Conservation (phyloP, 345 rosid species). For the Linum tenue region DNA sequence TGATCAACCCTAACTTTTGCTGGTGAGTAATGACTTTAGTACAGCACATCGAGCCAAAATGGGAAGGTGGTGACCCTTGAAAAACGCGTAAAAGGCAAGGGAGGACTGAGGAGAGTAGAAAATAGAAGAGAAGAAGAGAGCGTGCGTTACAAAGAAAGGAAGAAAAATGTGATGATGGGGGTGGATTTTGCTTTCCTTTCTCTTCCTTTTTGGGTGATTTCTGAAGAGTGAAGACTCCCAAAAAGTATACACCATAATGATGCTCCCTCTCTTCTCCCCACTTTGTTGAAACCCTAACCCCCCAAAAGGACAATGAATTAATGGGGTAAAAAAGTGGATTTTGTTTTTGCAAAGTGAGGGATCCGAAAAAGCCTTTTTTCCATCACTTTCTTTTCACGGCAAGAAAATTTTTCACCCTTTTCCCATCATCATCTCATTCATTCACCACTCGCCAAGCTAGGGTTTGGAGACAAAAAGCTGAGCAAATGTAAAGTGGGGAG, state of each 20-base stretch:
- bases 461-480: background rate
- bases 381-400: background rate
- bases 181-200: background rate
- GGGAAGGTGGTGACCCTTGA: background rate
- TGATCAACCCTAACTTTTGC: too few species aligned
- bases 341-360: background rate
- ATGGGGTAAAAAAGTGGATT: background rate
- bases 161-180: slow-evolving; percentile 1
- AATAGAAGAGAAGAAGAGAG: slow-evolving; percentile 1
- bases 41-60: background rate
- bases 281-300: background rate
- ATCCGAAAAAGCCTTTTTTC: background rate
- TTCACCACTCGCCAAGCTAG: background rate
- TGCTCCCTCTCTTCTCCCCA: background rate
- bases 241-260: background rate
- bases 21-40: background rate
- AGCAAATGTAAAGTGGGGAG: too few species aligned
- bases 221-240: background rate
- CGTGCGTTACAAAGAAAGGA: background rate
- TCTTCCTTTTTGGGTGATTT: background rate
- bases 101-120: background rate
- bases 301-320: background rate
- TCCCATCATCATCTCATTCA: background rate
- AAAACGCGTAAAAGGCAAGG: slow-evolving; percentile 3
- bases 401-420: background rate